Percentiles rank a stretch among this genome's conserved stretches.
Evolutionary conservation across 768 basidiomycete species (phyloP).

Genomic region (Rhodotorula diobovata): DNA sequence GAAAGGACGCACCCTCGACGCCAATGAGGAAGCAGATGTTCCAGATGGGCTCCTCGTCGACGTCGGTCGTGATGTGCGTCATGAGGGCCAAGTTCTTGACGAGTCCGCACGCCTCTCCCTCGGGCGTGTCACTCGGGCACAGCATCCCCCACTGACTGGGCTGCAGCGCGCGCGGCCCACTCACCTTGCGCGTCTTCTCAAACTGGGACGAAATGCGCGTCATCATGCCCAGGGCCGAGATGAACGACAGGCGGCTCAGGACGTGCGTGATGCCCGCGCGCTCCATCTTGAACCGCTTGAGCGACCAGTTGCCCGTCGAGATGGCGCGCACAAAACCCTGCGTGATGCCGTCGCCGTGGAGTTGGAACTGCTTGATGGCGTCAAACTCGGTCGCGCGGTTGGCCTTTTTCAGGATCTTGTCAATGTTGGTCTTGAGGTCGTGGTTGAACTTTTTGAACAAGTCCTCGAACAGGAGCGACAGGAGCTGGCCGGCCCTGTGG

Average conservation of each 20-base stretch:
- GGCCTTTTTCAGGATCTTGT: slow-evolving; percentile 94
- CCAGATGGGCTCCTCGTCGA: slow-evolving; percentile 89
- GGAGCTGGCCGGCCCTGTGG: slow-evolving; percentile 82
- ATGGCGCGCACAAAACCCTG: slow-evolving; percentile 94
- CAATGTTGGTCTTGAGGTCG: slow-evolving; percentile 88
- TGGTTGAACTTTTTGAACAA: slow-evolving; percentile 97
- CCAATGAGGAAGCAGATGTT: slow-evolving; percentile 89
- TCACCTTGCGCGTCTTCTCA: slow-evolving; percentile 98
- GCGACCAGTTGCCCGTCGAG: slow-evolving; percentile 97
- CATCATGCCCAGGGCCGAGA: slow-evolving; percentile 99
- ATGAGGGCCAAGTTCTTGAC: slow-evolving; percentile 98
- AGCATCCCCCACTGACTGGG: slow-evolving; percentile 99
- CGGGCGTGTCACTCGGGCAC: slow-evolving; percentile 96
- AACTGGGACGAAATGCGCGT: slow-evolving; percentile 97
- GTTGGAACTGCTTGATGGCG: slow-evolving; percentile 80
- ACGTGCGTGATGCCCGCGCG: slow-evolving; percentile 98
- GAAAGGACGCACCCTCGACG: slow-evolving; percentile 69
- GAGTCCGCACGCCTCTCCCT: slow-evolving; percentile 97
- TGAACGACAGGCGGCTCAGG: slow-evolving; percentile 87
- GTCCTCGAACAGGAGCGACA: slow-evolving; percentile 94
- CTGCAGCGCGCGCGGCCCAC: slow-evolving; percentile 91
- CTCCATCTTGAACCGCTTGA: slow-evolving; percentile 98
- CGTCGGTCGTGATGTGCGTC: slow-evolving; percentile 99
- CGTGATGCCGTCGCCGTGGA: slow-evolving; percentile 94
- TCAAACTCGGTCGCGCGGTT: slow-evolving; percentile 92